Base-by-base conservation (phyloP, 257 asterid genomes). In the Misopates orontium region DNA sequence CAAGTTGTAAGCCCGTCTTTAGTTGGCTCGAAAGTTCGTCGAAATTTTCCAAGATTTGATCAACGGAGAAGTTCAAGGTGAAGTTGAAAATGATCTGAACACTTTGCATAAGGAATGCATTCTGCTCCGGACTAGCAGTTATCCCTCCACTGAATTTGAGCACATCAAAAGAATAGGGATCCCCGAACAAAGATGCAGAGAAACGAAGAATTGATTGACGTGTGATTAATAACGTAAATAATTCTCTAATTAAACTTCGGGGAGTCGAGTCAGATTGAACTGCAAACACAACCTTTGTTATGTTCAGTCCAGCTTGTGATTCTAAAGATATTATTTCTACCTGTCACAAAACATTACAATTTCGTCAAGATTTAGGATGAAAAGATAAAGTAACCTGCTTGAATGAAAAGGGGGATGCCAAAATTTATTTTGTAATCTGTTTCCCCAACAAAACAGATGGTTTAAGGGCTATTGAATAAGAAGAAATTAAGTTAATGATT, bases 131-230 rank as follows among this genome's bases (percentile, higher is more conserved):
- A 71, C 80, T 87, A 49, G 76, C 92, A 8, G 95, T 86, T 44
- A 93, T 83, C 82, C 99, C 97, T 53, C 97, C 99, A 62, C 68
- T 80, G 76, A 90, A 88, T 77, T 83, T 90, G 75, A 93, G 84
- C 73, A 93, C 95, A 36, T 87, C 90, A 24, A 93, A 93, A 1
- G 86, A 77, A 68, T 62, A 83, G 8, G 99, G 94, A 51, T 78
- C 86, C 71, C 99, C 97, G 9, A 93, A 93, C 80, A 87, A 76
- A 68, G 90, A 78, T 64, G 70, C 75, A 1, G 95, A 82, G 84
- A 93, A 76, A 42, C 64, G 81, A 63, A 87, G 79, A 78, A 31
- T 59, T 1, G 82, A 70, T 42, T 71, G 78, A 47, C 66, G 76
- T 24, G 78, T 71, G 32, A 87, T 60, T 49, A 87, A 57, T 62